Percentiles rank a stretch among this genome's conserved stretches.
phyloP scores from a whole-genome alignment of 495 filamentous ascomycete species.

The Penicillium canariense region DNA sequence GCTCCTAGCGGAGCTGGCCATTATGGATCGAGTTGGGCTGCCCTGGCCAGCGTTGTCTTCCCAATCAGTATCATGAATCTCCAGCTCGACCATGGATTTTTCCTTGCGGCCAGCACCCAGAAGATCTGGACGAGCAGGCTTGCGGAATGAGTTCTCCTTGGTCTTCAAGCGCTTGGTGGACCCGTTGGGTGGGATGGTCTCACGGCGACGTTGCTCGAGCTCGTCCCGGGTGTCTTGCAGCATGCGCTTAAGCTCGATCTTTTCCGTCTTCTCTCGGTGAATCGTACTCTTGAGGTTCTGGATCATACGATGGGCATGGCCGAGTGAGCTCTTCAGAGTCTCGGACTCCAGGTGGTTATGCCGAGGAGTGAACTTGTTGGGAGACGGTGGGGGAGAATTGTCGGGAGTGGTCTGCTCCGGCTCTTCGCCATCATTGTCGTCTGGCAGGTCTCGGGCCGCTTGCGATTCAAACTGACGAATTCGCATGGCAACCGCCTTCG shows the following conservation, averaged over 20 bases:
- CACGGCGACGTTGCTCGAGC: conserved; percentile 70
- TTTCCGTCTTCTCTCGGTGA: conserved; percentile 96
- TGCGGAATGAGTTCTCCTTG: conserved; percentile 71
- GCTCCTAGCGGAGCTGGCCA: conserved; percentile 16
- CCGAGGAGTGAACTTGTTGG: conserved; percentile 84
- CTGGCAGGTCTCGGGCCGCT: conserved; percentile 51
- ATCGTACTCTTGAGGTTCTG: conserved; percentile 91
- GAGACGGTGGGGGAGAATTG: conserved; percentile 84
- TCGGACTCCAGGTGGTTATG: conserved; percentile 90
- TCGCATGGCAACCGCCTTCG: conserved; percentile 71
- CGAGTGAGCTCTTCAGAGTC: conserved; percentile 87
- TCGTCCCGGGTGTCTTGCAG: conserved; percentile 95
- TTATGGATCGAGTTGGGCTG: conserved; percentile 44
- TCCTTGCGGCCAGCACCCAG: conserved; percentile 75
- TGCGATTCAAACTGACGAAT: conserved; percentile 64
- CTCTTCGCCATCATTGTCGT: conserved; percentile 63
- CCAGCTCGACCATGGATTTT: conserved; percentile 65
- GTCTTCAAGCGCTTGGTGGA: conserved; percentile 66
- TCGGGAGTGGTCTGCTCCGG: conserved; percentile 76
- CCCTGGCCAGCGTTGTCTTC: conserved; percentile 66
- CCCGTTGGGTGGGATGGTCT: conserved; percentile 46
- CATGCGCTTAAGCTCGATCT: conserved; percentile 91
- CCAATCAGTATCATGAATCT: conserved; percentile 76
- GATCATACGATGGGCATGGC: conserved; percentile 94
- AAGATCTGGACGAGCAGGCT: conserved; percentile 66